phyloP scores from a whole-genome alignment of 257 asterid species.

The Solanum clarkiae region DNA sequence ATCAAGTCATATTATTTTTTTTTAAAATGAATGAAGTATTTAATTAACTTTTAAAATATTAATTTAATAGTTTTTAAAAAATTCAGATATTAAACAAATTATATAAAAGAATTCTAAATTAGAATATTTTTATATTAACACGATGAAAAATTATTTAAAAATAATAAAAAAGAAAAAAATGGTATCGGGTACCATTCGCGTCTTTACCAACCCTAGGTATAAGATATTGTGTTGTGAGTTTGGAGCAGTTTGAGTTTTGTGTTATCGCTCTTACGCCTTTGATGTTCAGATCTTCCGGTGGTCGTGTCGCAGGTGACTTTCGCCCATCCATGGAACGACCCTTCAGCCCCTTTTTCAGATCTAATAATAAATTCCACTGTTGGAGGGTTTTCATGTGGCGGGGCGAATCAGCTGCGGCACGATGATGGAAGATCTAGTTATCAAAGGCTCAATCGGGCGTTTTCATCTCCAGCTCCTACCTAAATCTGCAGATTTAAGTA shows the following conservation, averaged over 20 bases:
- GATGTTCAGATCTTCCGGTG: not conserved
- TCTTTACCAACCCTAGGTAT: not conserved
- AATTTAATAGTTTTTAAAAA: no score
- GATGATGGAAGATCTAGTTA: not conserved
- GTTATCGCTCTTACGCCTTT: not conserved
- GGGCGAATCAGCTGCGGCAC: not conserved
- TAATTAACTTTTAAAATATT: no score
- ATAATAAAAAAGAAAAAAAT: no score
- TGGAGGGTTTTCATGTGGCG: not conserved
- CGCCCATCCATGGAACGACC: not conserved
- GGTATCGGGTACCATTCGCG: not conserved
- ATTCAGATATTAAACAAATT: no score
- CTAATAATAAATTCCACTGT: not conserved
- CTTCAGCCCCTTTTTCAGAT: not conserved
- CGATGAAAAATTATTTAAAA: no score
- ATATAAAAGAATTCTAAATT: no score
- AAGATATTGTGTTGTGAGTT: not conserved
- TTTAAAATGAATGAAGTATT: no score
- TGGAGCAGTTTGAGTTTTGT: not conserved
- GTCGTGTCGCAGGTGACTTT: not conserved
- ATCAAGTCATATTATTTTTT: no score
- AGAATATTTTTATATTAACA: no score
- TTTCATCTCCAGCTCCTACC: not conserved
- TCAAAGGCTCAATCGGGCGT: not conserved
- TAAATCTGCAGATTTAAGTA: not conserved